Base-by-base conservation (phyloP, 2,329 filamentous ascomycete genomes). In the Teratosphaeria nubilosa region DNA sequence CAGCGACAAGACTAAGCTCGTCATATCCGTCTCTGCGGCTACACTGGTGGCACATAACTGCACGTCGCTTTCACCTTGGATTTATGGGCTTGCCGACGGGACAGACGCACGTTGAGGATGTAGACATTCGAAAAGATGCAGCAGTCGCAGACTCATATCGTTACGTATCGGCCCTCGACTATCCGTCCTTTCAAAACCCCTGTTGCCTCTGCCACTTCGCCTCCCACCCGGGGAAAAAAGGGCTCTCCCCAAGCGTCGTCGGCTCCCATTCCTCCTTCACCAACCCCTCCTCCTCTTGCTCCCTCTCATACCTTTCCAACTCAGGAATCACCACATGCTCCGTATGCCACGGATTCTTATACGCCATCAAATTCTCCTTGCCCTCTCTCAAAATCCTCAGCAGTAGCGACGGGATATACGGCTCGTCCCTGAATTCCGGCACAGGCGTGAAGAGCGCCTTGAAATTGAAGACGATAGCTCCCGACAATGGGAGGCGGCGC, bases 381-480 rank as follows among this genome's bases (percentile, higher is more conserved):
- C 86, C 88, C 31, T 89, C 83, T 22, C 77, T 80, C n/a, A 92
- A 65, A 0, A 94, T 75, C 72, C 86, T 88, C 1, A 84, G 72
- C 1, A 90, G 56, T 5, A 95, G 69, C 0, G 81, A 82, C 0
- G 90, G 90, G 0, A 95, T 75, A 53, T 84, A 87, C 0, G 87
- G 82, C 70, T 95, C 90, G 58, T 87, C 78, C 2, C 82, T 76
- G 58, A 95, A 84, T 62, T 87, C 83, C 0, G 78, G 70, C 0
- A 95, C 70, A 0, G 87, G 87, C 0, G 89, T 94, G 72, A 95
- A 95, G 0, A 94, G 72, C 0, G 87, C 89, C 69, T 92, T 95
- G 81, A 92, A 95, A 71, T 94, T 95, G 76, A 95, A 95, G 0
- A 90, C 82, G 1, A 95, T 77, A 0, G 81, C 86, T 0, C 82